Percentiles rank a stretch among this genome's conserved stretches.
These are phyloP conservation scores for Acacia acuminata DNA, from an alignment of 306 rosid genomes.

Conservation along the genomic window DNA sequence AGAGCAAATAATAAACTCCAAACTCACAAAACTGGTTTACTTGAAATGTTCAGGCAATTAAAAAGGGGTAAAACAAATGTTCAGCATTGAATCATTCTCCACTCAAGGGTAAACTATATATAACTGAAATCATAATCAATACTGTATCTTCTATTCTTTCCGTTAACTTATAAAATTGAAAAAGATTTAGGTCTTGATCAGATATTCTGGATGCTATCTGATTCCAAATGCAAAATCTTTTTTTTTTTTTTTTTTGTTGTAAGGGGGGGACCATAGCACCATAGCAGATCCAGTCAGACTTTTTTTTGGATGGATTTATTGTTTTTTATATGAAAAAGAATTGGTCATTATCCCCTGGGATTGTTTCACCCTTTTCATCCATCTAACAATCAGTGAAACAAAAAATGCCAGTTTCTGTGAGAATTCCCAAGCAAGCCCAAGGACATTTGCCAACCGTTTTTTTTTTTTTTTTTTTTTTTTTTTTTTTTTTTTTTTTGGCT, in stretches of 20 bases:
- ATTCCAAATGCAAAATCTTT: slow-evolving; percentile 7
- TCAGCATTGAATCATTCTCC: not conserved
- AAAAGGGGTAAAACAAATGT: not conserved
- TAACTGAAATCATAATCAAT: not conserved
- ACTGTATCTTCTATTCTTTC: not conserved
- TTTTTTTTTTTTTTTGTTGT: too few species aligned
- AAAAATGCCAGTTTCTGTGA: slow-evolving; percentile 13
- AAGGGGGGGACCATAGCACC: too few species aligned
- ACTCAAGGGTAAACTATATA: not conserved
- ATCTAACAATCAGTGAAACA: not conserved
- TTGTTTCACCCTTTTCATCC: not conserved
- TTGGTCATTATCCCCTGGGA: not conserved
- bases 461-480: not conserved
- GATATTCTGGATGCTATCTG: not conserved
- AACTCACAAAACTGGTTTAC: not conserved
- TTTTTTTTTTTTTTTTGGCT: not conserved
- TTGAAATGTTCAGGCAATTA: not conserved
- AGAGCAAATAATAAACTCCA: slow-evolving; percentile 15
- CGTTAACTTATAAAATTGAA: not conserved
- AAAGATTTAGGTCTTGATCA: not conserved
- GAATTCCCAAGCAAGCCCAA: not conserved
- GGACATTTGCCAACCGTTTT: slow-evolving; percentile 9
- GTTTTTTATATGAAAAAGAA: not conserved
- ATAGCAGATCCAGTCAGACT: not conserved
- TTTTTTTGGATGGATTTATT: not conserved